Evolutionary conservation across 2,329 filamentous ascomycete species (phyloP).

Genomic region (Aspergillus ibericus): DNA sequence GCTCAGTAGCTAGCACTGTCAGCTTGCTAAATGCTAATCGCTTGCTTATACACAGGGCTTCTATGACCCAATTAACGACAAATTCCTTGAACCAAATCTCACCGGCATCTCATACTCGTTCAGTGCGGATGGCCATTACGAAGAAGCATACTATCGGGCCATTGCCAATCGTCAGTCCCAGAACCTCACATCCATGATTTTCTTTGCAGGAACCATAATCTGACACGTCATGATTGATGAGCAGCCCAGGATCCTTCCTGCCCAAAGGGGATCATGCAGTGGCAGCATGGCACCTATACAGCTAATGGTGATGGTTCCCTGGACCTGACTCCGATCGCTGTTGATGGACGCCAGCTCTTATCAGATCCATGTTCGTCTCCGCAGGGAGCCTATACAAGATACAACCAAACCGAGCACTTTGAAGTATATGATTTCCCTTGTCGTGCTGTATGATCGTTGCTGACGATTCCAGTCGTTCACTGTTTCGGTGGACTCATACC

Average conservation of each 20-base stretch:
- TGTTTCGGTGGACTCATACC: conserved; percentile 58
- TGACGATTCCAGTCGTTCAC: conserved; percentile 38
- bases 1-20: background rate
- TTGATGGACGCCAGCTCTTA: conserved; percentile 67
- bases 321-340: conserved; percentile 59
- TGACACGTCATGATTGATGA: conserved; percentile 10
- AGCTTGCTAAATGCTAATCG: conserved; percentile 13
- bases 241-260: conserved; percentile 61
- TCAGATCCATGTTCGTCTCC: conserved; percentile 64
- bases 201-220: conserved; percentile 6
- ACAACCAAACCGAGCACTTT: conserved; percentile 65
- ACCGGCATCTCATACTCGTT: conserved; percentile 76
- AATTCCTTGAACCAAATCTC: conserved; percentile 63
- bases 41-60: conserved; percentile 54
- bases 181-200: background rate
- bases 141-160: conserved; percentile 69
- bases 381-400: conserved; percentile 61
- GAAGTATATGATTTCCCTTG: conserved; percentile 47
- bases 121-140: conserved; percentile 65
- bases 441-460: background rate
- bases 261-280: conserved; percentile 67
- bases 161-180: conserved; percentile 63
- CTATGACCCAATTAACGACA: conserved; percentile 66
- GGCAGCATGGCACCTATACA: conserved; percentile 67
- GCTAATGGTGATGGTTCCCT: conserved; percentile 60